phyloP scores from a whole-genome alignment of 2,329 filamentous ascomycete genomes.

The Lithohypha guttulata region DNA sequence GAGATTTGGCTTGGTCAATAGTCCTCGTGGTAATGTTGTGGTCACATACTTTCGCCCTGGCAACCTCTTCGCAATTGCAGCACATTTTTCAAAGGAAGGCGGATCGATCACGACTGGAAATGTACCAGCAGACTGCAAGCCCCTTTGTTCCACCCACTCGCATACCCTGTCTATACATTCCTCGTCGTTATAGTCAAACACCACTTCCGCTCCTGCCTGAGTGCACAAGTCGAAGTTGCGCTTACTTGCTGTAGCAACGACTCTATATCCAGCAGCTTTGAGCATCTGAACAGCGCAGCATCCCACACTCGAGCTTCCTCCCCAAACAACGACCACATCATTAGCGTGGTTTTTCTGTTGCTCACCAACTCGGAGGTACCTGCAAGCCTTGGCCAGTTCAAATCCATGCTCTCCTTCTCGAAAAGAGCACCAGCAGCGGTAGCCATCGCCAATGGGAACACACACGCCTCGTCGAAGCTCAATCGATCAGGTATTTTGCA shows the following conservation, averaged over 20 bases:
- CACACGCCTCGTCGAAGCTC: constrained; percentile 25
- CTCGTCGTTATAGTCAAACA: constrained; percentile 2
- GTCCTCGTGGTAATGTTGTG: constrained; percentile 2
- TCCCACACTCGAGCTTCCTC: constrained; percentile 35
- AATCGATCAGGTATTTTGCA: constrained; percentile 25
- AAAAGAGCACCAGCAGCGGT: constrained; percentile 28
- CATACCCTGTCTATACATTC: constrained; percentile 1
- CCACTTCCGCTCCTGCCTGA: constrained; percentile 2
- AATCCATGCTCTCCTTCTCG: constrained; percentile 16
- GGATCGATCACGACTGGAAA: constrained; percentile 16
- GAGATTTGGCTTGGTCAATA: background rate
- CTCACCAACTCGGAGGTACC: background rate
- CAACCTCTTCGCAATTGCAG: constrained; percentile 11
- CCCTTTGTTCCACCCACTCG: constrained; percentile 5
- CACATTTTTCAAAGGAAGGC: constrained; percentile 15
- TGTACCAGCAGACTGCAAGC: background rate
- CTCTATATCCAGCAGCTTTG: constrained; percentile 32
- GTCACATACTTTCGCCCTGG: constrained; percentile 6
- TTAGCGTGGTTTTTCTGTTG: background rate
- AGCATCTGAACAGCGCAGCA: constrained; percentile 34
- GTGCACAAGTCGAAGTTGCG: constrained; percentile 4
- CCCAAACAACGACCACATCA: constrained; percentile 30
- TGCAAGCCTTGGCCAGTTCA: constrained; percentile 17
- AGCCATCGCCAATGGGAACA: constrained; percentile 27
- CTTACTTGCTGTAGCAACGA: constrained; percentile 26